phyloP scores from a whole-genome alignment of 306 rosid genomes.

The Castanospermum australe region DNA sequence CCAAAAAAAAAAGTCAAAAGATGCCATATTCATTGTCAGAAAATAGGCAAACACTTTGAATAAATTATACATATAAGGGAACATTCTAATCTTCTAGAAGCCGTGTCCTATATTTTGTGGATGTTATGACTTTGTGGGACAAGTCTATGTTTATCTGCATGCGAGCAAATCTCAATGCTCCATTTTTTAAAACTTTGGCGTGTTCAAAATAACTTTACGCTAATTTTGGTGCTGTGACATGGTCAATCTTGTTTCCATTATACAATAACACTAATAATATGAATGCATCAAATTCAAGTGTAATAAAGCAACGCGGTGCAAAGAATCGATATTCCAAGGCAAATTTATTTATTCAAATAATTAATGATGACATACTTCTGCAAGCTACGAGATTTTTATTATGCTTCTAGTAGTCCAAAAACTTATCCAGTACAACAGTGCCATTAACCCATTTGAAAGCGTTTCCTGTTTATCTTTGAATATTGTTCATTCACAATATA shows the following conservation, averaged over 20 bases:
- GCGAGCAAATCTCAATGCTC: background rate
- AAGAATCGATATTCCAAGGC: background rate
- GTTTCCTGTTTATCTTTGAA: background rate
- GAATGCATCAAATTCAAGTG: background rate
- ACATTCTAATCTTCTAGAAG: background rate
- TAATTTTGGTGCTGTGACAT: background rate
- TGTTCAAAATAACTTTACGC: constrained; percentile 34
- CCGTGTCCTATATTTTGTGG: background rate
- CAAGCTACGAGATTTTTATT: background rate
- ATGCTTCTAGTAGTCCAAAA: background rate
- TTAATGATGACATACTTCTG: background rate
- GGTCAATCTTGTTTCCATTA: background rate
- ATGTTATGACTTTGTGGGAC: constrained; percentile 18
- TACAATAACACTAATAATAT: background rate
- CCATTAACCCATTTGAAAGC: background rate
- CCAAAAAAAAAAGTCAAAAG: no score
- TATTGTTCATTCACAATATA: background rate
- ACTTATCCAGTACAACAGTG: constrained; percentile 1
- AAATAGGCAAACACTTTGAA: no score
- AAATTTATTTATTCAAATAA: background rate
- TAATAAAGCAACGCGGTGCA: background rate
- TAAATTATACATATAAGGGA: no score
- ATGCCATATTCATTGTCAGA: no score
- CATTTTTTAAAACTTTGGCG: background rate
- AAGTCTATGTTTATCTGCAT: constrained; percentile 40